phyloP scores from a whole-genome alignment of 495 filamentous ascomycete species.

The Bryoglossum gracile region DNA sequence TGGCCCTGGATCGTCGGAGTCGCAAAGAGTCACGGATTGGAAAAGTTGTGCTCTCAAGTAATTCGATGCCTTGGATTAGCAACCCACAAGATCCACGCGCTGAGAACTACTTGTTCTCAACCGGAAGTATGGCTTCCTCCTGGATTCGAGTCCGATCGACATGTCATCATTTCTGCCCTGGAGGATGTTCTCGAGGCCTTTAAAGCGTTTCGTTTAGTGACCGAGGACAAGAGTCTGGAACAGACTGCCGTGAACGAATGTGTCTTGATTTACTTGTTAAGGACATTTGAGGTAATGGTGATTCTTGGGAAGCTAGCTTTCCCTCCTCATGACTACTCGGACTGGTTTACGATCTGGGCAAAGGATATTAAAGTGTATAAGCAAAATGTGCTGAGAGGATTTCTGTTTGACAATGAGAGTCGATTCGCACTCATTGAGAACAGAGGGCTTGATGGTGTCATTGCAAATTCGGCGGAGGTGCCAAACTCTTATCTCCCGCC shows the following conservation, averaged over 20 bases:
- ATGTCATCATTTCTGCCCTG: neutral
- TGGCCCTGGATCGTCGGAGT: neutral
- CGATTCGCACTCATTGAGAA: too few relatives aligned
- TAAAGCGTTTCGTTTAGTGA: neutral
- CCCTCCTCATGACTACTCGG: too few relatives aligned
- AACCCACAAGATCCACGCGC: neutral
- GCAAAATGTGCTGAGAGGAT: too few relatives aligned
- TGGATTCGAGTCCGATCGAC: neutral
- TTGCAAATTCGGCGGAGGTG: too few relatives aligned
- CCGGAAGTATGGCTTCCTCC: neutral
- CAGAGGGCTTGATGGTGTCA: too few relatives aligned
- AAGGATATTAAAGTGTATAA: too few relatives aligned
- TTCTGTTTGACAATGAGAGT: too few relatives aligned
- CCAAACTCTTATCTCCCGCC: too few relatives aligned
- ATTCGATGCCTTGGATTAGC: neutral
- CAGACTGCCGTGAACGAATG: too few relatives aligned
- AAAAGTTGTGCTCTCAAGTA: neutral
- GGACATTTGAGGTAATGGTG: neutral
- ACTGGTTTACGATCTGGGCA: too few relatives aligned
- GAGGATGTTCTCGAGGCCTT: neutral
- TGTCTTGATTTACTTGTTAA: too few relatives aligned
- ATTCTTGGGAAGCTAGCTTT: neutral
- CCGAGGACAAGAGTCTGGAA: too few relatives aligned
- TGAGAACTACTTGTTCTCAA: neutral
- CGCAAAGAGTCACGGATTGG: neutral